A percentile compares a stretch with the other conserved stretches of the same genome.
These are phyloP conservation scores for Dactylellina leptospora DNA, from an alignment of 2,329 filamentous ascomycete genomes.

Conservation along the genomic window DNA sequence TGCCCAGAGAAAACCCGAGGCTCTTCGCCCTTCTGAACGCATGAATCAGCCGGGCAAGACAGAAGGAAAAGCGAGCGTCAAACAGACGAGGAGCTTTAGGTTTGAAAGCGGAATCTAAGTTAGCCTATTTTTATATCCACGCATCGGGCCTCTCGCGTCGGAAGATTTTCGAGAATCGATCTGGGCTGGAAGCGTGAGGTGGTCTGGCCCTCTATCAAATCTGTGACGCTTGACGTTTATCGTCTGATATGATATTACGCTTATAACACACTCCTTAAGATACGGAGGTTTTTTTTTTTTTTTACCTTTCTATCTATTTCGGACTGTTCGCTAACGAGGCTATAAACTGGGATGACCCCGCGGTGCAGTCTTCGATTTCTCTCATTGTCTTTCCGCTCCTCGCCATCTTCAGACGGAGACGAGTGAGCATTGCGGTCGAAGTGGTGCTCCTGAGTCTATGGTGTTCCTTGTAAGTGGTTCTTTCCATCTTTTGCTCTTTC, in stretches of 20 bases:
- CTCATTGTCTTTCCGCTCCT: conserved; percentile 44
- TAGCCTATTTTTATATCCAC: conserved; percentile 32
- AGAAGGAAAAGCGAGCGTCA: conserved; percentile 20
- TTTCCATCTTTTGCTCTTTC: neutral
- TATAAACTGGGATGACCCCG: conserved; percentile 29
- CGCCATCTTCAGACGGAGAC: conserved; percentile 39
- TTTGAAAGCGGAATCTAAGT: conserved; percentile 22
- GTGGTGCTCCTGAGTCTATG: conserved; percentile 45
- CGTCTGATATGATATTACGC: neutral
- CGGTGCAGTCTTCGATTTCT: conserved; percentile 38
- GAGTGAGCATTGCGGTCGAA: conserved; percentile 48
- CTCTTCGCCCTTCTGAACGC: neutral
- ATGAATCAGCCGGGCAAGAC: neutral
- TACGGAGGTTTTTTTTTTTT: conserved; percentile 27
- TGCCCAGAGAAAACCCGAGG: conserved; percentile 32
- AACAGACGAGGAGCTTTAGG: conserved; percentile 12
- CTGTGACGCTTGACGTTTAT: neutral
- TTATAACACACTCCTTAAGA: neutral
- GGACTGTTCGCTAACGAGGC: conserved; percentile 19
- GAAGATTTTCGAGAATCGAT: conserved; percentile 3
- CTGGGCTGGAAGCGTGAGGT: neutral
- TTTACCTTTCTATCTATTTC: neutral
- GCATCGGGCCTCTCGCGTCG: neutral
- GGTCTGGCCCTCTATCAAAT: neutral
- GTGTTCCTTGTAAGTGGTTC: conserved; percentile 51